Conservation (phyloP, 192 early-diverging fungal genomes). For the Backusella tuberculispora region DNA sequence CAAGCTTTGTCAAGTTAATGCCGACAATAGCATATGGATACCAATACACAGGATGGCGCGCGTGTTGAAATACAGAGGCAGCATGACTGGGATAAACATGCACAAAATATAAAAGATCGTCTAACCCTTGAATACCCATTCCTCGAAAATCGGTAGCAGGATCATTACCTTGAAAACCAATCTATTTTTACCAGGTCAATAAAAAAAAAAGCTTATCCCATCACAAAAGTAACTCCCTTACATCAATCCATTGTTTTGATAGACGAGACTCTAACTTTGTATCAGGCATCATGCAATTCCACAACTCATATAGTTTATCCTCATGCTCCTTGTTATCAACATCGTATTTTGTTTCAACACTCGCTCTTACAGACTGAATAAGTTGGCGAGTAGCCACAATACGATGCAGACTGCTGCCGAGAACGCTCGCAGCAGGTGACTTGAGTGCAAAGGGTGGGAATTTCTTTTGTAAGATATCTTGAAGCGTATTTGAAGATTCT, state of each 20-base stretch:
- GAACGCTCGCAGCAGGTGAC: background rate
- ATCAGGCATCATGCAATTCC: constrained; percentile 62
- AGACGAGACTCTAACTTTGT: constrained; percentile 49
- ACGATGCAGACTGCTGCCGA: background rate
- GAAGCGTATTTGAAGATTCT: background rate
- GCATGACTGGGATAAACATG: constrained; percentile 58
- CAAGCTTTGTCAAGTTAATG: constrained; percentile 76
- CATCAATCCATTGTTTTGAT: constrained; percentile 66
- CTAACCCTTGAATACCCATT: constrained; percentile 82
- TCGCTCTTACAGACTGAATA: background rate
- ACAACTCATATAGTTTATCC: constrained; percentile 51
- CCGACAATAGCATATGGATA: constrained; percentile 84
- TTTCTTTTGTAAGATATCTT: background rate
- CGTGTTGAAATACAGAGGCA: constrained; percentile 57
- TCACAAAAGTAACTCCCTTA: constrained; percentile 5
- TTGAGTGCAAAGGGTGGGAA: constrained; percentile 2
- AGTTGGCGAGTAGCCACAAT: background rate
- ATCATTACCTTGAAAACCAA: constrained; percentile 86
- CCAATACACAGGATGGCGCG: constrained; percentile 68
- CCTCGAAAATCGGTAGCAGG: constrained; percentile 87
- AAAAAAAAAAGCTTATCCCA: background rate
- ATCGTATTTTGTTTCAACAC: background rate
- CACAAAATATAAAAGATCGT: constrained; percentile 72
- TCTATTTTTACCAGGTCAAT: constrained; percentile 31
- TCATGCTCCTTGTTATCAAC: background rate